These are phyloP conservation scores for Phragmites australis DNA, from an alignment of 176 grass and related monocot species.

Conservation along the genomic window DNA sequence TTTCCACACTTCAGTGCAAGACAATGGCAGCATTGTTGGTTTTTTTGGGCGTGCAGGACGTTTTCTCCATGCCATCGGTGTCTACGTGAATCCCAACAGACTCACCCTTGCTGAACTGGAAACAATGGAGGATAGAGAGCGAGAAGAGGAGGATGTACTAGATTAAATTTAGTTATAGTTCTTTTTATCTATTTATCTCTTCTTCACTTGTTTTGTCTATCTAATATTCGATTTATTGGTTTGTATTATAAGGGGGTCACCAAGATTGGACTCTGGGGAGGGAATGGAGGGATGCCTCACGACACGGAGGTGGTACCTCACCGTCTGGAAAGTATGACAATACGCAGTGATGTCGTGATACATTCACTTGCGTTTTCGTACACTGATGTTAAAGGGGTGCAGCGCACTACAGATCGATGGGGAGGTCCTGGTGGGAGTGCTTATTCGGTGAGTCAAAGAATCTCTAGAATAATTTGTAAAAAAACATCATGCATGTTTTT, in stretches of 20 bases:
- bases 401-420: not conserved
- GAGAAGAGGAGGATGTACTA: not conserved
- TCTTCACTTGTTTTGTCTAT: not conserved
- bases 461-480: not conserved
- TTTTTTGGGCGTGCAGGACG: not conserved
- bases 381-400: not conserved
- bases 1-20: not conserved
- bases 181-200: not conserved
- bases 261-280: not conserved
- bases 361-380: not conserved
- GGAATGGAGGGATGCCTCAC: not conserved
- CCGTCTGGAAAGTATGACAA: not conserved
- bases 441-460: not conserved
- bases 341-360: not conserved
- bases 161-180: not conserved
- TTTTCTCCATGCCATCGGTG: not conserved
- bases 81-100: not conserved
- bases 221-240: not conserved
- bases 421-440: not conserved
- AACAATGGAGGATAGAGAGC: not conserved
- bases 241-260: not conserved
- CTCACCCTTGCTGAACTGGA: not conserved
- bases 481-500: too few relatives aligned
- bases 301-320: not conserved
- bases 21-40: not conserved